phyloP scores from a whole-genome alignment of 176 grass and related monocot genomes.

The Carex myosuroides region DNA sequence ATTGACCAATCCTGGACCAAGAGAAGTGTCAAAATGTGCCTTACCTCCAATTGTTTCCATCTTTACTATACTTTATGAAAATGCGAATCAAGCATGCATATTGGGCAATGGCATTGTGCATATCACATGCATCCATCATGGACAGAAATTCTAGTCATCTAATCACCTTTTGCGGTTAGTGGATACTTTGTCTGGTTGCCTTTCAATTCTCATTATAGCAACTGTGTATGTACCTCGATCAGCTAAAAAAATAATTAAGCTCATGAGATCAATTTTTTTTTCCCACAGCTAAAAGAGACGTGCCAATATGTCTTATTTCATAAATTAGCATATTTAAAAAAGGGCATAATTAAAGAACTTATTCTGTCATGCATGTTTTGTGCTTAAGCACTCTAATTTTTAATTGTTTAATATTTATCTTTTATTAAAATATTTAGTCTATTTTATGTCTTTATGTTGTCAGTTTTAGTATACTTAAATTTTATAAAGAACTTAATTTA shows the following conservation, averaged over 20 bases:
- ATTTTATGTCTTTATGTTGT: no score
- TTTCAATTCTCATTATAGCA: conserved; percentile 1
- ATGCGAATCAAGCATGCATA: background rate
- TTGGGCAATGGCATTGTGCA: background rate
- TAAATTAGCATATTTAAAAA: no score
- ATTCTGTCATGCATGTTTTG: no score
- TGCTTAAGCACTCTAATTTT: no score
- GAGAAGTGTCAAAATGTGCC: background rate
- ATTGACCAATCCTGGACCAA: background rate
- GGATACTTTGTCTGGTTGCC: background rate
- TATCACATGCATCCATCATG: background rate
- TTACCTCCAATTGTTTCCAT: background rate
- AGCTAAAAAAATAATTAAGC: no score
- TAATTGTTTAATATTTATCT: no score
- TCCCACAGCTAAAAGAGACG: background rate
- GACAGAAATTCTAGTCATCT: no score
- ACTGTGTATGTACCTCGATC: background rate
- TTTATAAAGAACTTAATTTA: no score
- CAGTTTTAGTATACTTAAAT: no score
- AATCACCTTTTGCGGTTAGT: background rate
- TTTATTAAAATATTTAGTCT: no score
- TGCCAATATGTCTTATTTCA: no score
- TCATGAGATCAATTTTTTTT: background rate
- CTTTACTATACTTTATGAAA: background rate
- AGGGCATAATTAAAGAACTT: no score